Conservation (phyloP, 2,329 filamentous ascomycete species). For the Venturia pyrina region DNA sequence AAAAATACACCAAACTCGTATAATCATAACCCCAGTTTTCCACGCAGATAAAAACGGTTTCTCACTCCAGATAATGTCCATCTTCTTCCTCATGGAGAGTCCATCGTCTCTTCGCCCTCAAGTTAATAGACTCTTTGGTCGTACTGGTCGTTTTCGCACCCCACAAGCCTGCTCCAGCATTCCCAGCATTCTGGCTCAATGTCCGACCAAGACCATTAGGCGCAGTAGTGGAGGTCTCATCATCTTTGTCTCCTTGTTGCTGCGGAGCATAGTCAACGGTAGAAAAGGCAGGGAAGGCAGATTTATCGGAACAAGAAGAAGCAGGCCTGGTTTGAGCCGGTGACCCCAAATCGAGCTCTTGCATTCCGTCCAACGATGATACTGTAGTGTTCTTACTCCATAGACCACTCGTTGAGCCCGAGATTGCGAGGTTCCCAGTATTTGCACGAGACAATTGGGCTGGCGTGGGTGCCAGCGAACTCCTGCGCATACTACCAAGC, state of each 20-base stretch:
- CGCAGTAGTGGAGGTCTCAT: conserved; percentile 22
- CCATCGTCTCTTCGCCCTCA: conserved; percentile 34
- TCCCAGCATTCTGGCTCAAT: conserved; percentile 16
- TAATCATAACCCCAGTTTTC: not conserved
- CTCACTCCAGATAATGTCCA: not conserved
- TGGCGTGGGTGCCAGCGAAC: conserved; percentile 19
- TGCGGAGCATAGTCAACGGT: conserved; percentile 11
- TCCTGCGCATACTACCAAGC: conserved; percentile 30
- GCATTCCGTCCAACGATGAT: conserved; percentile 10
- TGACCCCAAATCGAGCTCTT: not conserved
- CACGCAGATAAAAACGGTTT: not conserved
- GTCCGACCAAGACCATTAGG: conserved; percentile 15
- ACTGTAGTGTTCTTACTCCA: conserved; percentile 27
- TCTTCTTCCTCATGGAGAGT: conserved; percentile 25
- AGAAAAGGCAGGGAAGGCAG: conserved; percentile 1
- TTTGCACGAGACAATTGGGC: conserved; percentile 19
- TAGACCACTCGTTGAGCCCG: conserved; percentile 24
- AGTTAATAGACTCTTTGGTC: conserved; percentile 15
- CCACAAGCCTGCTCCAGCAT: conserved; percentile 8
- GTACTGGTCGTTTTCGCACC: not conserved
- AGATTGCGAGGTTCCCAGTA: conserved; percentile 17
- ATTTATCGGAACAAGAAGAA: conserved; percentile 12
- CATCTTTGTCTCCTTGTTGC: conserved; percentile 17
- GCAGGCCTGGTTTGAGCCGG: conserved; percentile 1
- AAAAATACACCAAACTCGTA: not conserved